Conservation (phyloP, 2,329 filamentous ascomycete species). For the Didymella sp. region DNA sequence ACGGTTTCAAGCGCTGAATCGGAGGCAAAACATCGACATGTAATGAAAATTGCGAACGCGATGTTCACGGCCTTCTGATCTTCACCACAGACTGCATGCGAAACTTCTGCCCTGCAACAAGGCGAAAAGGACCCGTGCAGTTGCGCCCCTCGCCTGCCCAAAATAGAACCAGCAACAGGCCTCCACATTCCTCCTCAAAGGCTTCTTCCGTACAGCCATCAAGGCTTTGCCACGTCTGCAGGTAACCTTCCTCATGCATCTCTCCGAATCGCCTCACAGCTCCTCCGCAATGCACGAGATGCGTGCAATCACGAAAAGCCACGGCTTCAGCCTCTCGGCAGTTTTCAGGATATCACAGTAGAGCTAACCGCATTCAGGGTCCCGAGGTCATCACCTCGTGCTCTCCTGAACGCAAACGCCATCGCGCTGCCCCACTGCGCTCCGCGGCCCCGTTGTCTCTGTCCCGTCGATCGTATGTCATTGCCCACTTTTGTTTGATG, state of each 20-base stretch:
- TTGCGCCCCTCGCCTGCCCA: background rate
- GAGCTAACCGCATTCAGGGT: constrained; percentile 11
- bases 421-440: constrained; percentile 10
- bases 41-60: background rate
- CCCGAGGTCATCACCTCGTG: constrained; percentile 2
- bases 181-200: background rate
- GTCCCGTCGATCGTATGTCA: constrained; percentile 19
- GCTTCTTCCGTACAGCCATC: background rate
- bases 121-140: background rate
- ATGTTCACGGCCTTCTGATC: constrained; percentile 2
- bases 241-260: background rate
- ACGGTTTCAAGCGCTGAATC: background rate
- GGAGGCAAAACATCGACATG: background rate
- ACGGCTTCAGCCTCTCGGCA: constrained; percentile 11
- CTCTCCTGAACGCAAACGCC: constrained; percentile 3
- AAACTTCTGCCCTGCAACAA: background rate
- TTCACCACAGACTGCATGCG: background rate
- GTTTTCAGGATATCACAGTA: background rate
- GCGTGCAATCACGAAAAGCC: constrained; percentile 3
- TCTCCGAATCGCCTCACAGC: background rate
- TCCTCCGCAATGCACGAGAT: constrained; percentile 2
- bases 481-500: constrained; percentile 10
- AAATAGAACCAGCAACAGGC: constrained; percentile 16
- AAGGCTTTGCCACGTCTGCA: constrained; percentile 11
- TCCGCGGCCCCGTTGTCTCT: constrained; percentile 3